Conservation (phyloP, 1,139 yeast genomes). For the Tardiomyces blankii region DNA sequence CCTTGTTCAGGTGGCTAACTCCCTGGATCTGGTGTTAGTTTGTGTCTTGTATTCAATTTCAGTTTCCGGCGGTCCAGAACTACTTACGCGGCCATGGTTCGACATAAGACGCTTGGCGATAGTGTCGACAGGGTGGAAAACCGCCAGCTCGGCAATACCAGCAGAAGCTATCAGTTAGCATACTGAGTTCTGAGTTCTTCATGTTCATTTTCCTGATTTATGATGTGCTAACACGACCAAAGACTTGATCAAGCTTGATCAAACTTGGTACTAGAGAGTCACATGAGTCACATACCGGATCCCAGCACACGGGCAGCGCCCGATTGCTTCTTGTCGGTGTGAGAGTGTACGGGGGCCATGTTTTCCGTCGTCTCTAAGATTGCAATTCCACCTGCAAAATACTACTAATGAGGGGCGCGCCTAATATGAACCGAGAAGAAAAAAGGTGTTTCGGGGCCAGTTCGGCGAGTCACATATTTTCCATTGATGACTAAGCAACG, state of each 20-base stretch:
- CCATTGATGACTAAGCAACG: too few relatives aligned
- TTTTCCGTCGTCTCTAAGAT: background rate
- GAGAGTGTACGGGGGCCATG: constrained; percentile 9
- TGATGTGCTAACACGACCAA: background rate
- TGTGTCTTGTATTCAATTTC: constrained; percentile 5
- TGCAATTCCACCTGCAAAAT: too few relatives aligned
- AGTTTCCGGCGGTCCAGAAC: background rate
- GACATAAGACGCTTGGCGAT: constrained; percentile 97
- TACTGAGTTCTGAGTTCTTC: background rate
- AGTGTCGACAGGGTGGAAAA: constrained; percentile 98
- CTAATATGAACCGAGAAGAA: too few relatives aligned
- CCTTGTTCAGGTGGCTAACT: constrained; percentile 59
- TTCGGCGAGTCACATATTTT: too few relatives aligned
- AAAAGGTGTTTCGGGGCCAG: too few relatives aligned
- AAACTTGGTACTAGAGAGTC: too few relatives aligned
- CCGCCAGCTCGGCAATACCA: constrained; percentile 91
- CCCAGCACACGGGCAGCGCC: constrained; percentile 89
- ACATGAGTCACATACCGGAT: constrained; percentile 32
- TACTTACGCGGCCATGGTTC: constrained; percentile 53
- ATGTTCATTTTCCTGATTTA: background rate
- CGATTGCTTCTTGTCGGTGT: constrained; percentile 71
- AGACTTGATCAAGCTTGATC: background rate
- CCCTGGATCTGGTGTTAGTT: constrained; percentile 33
- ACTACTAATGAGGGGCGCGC: too few relatives aligned
- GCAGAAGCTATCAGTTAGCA: constrained; percentile 53